phyloP scores from a whole-genome alignment of 1,284 basidiomycete genomes.

The Papiliotrema laurentii region DNA sequence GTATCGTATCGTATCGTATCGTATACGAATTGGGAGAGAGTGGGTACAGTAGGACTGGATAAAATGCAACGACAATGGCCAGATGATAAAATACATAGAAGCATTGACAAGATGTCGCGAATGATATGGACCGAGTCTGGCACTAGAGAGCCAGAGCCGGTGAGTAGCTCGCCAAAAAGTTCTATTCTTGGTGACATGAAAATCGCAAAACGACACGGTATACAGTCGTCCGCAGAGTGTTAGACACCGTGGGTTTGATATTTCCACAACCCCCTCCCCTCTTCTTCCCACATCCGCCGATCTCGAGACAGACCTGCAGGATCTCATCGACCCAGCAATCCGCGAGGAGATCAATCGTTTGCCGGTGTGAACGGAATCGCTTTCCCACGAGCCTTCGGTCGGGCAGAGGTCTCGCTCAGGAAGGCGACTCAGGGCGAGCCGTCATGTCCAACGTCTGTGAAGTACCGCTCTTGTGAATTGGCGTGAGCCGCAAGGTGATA shows the following conservation, averaged over 20 bases:
- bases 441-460: constrained; percentile 43
- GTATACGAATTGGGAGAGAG: not conserved
- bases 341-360: no score
- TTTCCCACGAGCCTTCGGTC: no score
- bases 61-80: not conserved
- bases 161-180: constrained; percentile 36
- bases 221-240: constrained; percentile 46
- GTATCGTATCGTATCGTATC: not conserved
- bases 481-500: constrained; percentile 22
- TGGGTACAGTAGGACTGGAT: no score
- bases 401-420: no score
- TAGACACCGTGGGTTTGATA: constrained; percentile 33
- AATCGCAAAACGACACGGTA: constrained; percentile 44
- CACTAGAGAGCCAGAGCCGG: constrained; percentile 25
- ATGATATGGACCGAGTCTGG: constrained; percentile 29
- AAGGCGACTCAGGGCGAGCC: not conserved
- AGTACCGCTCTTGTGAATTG: constrained; percentile 30
- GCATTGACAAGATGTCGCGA: constrained; percentile 7
- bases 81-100: constrained; percentile 12
- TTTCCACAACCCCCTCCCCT: not conserved
- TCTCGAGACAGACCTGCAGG: constrained; percentile 2
- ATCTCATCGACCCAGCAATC: no score
- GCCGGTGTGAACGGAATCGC: no score
- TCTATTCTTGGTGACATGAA: constrained; percentile 43
- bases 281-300: not conserved